Conservation (phyloP, 768 basidiomycete genomes). For the Naganishia kalamii region DNA sequence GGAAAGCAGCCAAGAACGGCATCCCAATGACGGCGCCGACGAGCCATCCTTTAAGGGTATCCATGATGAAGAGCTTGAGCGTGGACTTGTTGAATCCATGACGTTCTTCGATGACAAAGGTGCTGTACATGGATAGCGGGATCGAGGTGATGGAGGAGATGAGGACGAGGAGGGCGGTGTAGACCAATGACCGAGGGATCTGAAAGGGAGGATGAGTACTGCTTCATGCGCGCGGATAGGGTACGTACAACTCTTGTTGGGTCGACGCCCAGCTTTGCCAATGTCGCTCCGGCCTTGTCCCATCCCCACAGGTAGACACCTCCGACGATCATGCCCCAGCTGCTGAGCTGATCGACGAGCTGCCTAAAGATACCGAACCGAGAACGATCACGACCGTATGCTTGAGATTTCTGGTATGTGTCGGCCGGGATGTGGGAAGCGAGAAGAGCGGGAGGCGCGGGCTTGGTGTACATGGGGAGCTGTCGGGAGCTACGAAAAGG, state of each 20-base stretch:
- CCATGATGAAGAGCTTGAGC: conserved; percentile 63
- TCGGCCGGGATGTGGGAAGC: conserved; percentile 61
- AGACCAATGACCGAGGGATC: conserved; percentile 79
- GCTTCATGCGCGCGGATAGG: neutral
- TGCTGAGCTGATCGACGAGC: conserved; percentile 65
- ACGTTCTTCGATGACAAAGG: conserved; percentile 88
- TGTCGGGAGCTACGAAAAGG: conserved; percentile 60
- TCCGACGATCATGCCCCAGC: conserved; percentile 63
- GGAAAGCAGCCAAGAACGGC: conserved; percentile 79
- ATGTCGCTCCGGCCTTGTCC: conserved; percentile 56
- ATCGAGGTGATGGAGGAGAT: conserved; percentile 63
- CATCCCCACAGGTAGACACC: conserved; percentile 81
- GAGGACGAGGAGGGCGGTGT: conserved; percentile 59
- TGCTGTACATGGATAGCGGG: conserved; percentile 74
- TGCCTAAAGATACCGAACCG: conserved; percentile 69
- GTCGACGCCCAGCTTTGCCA: conserved; percentile 51
- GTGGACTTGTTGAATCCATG: conserved; percentile 98
- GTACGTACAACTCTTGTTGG: conserved; percentile 6
- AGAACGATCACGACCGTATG: conserved; percentile 86
- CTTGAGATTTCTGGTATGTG: conserved; percentile 80
- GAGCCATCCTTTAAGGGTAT: conserved; percentile 72
- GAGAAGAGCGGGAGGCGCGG: conserved; percentile 63
- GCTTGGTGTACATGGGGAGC: conserved; percentile 74
- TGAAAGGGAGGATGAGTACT: conserved; percentile 37
- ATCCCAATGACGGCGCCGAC: conserved; percentile 66